phyloP scores from a whole-genome alignment of 78 protist species.

The Dictyostelium citrinum region DNA sequence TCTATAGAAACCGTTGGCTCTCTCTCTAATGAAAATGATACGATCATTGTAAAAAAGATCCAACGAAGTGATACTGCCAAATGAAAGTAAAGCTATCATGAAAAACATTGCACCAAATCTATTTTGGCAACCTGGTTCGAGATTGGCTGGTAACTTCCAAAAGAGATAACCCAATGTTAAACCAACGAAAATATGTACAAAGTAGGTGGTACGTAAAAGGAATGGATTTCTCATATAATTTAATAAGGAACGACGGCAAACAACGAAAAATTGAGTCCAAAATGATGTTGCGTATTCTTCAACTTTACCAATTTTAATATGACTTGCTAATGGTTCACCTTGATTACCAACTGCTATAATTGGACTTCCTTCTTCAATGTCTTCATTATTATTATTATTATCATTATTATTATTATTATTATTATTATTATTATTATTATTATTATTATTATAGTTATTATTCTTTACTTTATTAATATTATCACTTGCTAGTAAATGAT shows the following conservation, averaged over 20 bases:
- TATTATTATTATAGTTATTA: not conserved
- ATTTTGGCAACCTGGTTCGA: conserved; percentile 53
- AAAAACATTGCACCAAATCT: conserved; percentile 74
- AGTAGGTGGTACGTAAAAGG: conserved; percentile 59
- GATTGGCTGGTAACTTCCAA: conserved; percentile 65
- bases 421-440: not conserved
- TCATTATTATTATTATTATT: not conserved
- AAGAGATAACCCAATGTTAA: conserved; percentile 78
- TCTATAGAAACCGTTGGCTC: conserved; percentile 84
- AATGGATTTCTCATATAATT: conserved; percentile 84
- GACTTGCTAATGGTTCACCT: conserved; percentile 9
- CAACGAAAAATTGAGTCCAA: conserved; percentile 80
- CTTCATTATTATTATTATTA: not conserved
- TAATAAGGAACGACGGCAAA: conserved; percentile 70
- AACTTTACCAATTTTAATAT: not conserved
- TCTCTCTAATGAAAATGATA: conserved; percentile 79
- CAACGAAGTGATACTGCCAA: conserved; percentile 80
- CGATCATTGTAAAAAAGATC: conserved; percentile 78
- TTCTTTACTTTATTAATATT: not conserved
- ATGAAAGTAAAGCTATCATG: conserved; percentile 54
- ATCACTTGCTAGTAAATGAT: not conserved
- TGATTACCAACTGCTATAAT: not conserved
- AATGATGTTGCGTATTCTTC: conserved; percentile 74
- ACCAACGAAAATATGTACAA: conserved; percentile 69
- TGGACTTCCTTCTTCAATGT: not conserved